phyloP scores from a whole-genome alignment of 2,329 filamentous ascomycete species.

The Rhinocladiella similis region DNA sequence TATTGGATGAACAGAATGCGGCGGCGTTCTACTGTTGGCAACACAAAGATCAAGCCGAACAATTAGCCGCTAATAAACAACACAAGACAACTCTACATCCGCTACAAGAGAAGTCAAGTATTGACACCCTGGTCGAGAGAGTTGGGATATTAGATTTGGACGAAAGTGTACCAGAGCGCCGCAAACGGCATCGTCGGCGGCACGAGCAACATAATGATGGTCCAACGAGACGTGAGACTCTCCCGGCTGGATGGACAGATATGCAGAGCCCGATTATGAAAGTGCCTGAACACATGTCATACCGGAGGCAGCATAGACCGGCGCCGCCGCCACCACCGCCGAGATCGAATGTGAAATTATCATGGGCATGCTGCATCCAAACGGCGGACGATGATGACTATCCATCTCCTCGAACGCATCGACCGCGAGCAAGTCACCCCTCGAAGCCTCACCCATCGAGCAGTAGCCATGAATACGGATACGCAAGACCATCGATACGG shows the following conservation, averaged over 20 bases:
- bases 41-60: slow-evolving; percentile 80
- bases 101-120: slow-evolving; percentile 68
- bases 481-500: not conserved
- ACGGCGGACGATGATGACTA: slow-evolving; percentile 15
- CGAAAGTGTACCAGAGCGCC: slow-evolving; percentile 16
- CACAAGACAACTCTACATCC: slow-evolving; percentile 55
- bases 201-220: slow-evolving; percentile 23
- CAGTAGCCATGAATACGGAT: not conserved
- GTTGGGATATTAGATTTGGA: slow-evolving; percentile 73
- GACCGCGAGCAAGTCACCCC: not conserved
- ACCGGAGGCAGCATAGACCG: slow-evolving; percentile 13
- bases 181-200: slow-evolving; percentile 26
- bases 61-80: slow-evolving; percentile 46
- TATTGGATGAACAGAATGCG: slow-evolving; percentile 31
- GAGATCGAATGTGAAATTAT: slow-evolving; percentile 28
- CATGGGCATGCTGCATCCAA: slow-evolving; percentile 28
- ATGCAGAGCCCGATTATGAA: slow-evolving; percentile 47
- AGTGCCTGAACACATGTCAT: slow-evolving; percentile 38
- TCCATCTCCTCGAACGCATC: slow-evolving; percentile 10
- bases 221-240: slow-evolving; percentile 26
- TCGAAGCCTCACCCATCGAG: not conserved
- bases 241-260: slow-evolving; percentile 47
- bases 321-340: slow-evolving; percentile 20
- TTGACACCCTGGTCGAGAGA: slow-evolving; percentile 82
- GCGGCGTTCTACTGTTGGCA: slow-evolving; percentile 80